phyloP scores from a whole-genome alignment of 129 eudicot species.

The Helianthus tuberosus region DNA sequence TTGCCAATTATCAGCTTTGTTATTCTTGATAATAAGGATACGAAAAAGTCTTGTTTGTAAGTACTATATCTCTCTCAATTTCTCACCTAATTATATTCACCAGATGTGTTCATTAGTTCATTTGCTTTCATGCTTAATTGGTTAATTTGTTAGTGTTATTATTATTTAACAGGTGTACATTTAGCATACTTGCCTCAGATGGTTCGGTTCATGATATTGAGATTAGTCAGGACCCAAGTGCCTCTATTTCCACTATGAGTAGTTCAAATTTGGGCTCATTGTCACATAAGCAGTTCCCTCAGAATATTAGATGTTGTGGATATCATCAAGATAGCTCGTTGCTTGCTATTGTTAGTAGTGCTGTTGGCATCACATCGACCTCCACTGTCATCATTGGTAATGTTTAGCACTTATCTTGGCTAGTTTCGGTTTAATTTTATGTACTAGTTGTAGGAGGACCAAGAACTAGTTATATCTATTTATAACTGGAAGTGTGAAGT shows the following conservation, averaged over 20 bases:
- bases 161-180: constrained; percentile 70
- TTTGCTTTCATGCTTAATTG: constrained; percentile 13
- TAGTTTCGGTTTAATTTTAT: not conserved
- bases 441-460: constrained; percentile 7
- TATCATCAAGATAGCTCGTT: constrained; percentile 51
- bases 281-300: constrained; percentile 54
- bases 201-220: constrained; percentile 78
- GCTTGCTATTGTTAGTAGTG: constrained; percentile 68
- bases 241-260: constrained; percentile 54
- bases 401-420: constrained; percentile 18
- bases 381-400: constrained; percentile 51
- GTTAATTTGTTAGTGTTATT: constrained; percentile 1
- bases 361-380: constrained; percentile 45
- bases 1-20: constrained; percentile 68
- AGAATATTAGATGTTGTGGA: constrained; percentile 68
- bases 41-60: constrained; percentile 64
- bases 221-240: constrained; percentile 83
- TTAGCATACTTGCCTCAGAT: constrained; percentile 79
- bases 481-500: constrained; percentile 8
- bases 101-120: not conserved
- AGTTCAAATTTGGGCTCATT: constrained; percentile 42
- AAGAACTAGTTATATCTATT: not conserved
- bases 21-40: constrained; percentile 48
- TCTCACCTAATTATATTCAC: constrained; percentile 7
- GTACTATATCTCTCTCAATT: constrained; percentile 30